phyloP scores from a whole-genome alignment of 2,329 filamentous ascomycete species.

The Aspergillus pseudonomiae region DNA sequence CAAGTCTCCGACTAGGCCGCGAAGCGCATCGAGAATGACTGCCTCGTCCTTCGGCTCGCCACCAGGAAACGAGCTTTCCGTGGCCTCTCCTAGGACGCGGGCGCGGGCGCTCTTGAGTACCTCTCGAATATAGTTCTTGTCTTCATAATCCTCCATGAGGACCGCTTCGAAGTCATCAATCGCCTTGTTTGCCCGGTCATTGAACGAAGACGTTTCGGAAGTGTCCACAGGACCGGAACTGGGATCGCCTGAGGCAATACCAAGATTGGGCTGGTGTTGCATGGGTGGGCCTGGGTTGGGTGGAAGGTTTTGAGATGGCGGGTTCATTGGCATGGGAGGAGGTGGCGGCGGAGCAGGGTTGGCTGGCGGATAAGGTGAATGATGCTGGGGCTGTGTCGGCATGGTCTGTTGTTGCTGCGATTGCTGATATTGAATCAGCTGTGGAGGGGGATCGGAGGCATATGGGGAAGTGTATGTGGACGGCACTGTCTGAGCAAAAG shows the following conservation, averaged over 20 bases:
- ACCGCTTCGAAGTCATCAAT: conserved; percentile 50
- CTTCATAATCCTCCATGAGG: conserved; percentile 49
- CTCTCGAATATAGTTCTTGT: conserved; percentile 49
- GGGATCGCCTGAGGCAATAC: conserved; percentile 24
- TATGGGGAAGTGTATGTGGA: conserved; percentile 47
- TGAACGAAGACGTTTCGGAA: conserved; percentile 41
- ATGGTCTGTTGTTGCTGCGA: conserved; percentile 34
- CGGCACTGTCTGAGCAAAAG: conserved; percentile 40
- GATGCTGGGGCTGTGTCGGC: conserved; percentile 26
- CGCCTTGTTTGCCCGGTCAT: conserved; percentile 46
- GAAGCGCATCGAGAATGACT: conserved; percentile 45
- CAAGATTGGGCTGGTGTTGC: conserved; percentile 22
- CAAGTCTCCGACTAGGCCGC: conserved; percentile 43
- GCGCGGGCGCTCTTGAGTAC: conserved; percentile 48
- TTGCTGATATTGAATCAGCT: conserved; percentile 35
- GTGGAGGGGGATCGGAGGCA: conserved; percentile 40
- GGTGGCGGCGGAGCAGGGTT: conserved; percentile 23
- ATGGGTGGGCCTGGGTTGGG: conserved; percentile 14
- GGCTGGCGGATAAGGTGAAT: conserved; percentile 28
- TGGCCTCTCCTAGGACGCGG: conserved; percentile 42
- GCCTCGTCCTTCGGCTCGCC: conserved; percentile 49
- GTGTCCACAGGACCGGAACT: conserved; percentile 22
- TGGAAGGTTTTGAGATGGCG: conserved; percentile 15
- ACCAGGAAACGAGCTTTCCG: conserved; percentile 47
- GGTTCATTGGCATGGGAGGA: conserved; percentile 12